phyloP scores from a whole-genome alignment of 495 filamentous ascomycete species.

The Stereocaulon alpinum region DNA sequence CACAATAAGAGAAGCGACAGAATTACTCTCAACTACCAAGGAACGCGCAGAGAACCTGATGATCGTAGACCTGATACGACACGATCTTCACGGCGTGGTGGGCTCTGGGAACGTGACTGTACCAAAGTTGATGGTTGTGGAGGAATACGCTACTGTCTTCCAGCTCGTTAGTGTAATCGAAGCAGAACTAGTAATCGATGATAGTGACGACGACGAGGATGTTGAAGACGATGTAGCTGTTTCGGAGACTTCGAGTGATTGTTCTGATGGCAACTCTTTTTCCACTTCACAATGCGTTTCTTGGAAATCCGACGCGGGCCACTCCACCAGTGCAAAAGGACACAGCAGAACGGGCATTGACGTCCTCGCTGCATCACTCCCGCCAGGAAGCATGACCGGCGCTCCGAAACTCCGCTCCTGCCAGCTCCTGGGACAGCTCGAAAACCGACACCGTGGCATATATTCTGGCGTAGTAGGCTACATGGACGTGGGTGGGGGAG shows the following conservation, averaged over 20 bases:
- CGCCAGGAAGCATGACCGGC: constrained; percentile 90
- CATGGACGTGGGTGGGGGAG: constrained; percentile 72
- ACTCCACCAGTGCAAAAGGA: too few species aligned
- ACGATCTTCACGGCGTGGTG: constrained; percentile 77
- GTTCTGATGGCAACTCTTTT: too few species aligned
- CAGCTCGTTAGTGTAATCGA: constrained; percentile 84
- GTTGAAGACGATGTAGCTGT: neutral
- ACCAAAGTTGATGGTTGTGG: constrained; percentile 64
- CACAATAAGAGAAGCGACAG: constrained; percentile 57
- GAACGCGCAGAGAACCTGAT: constrained; percentile 95
- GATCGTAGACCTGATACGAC: constrained; percentile 91
- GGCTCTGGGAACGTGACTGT: constrained; percentile 57
- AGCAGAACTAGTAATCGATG: constrained; percentile 32
- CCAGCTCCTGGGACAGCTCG: constrained; percentile 62
- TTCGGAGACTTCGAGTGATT: neutral
- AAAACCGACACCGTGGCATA: constrained; percentile 58
- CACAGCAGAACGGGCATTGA: constrained; percentile 50
- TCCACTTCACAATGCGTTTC: too few species aligned
- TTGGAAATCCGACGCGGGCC: too few species aligned
- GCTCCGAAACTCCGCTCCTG: constrained; percentile 87
- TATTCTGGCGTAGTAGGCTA: constrained; percentile 89
- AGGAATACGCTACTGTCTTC: constrained; percentile 82
- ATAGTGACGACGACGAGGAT: neutral
- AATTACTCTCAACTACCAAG: constrained; percentile 65
- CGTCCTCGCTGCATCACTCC: constrained; percentile 65